Percentiles rank a stretch among this genome's conserved stretches.
Evolutionary conservation across 371 early-diverging fungal genomes (phyloP).

Genomic region (Dinochytrium kinnereticum): DNA sequence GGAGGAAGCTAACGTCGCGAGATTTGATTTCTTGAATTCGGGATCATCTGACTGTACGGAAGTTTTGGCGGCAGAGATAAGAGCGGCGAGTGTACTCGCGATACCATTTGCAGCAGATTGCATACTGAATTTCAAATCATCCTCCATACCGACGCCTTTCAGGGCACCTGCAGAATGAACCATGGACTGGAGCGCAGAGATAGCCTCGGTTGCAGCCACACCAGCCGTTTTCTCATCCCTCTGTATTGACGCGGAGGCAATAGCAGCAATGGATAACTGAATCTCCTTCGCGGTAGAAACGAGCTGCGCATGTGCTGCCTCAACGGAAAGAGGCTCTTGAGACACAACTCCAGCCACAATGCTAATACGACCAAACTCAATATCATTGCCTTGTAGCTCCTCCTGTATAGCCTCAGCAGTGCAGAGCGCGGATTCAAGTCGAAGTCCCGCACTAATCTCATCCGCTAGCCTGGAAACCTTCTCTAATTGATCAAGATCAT

Average conservation of each 20-base stretch:
- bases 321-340: not conserved
- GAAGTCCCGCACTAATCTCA: conserved; percentile 29
- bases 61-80: conserved; percentile 39
- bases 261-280: conserved; percentile 12
- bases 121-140: conserved; percentile 29
- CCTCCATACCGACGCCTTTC: conserved; percentile 21
- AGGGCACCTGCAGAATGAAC: conserved; percentile 31
- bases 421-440: conserved; percentile 16
- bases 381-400: not conserved
- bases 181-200: conserved; percentile 45
- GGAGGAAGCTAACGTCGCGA: conserved; percentile 17
- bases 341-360: not conserved
- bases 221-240: conserved; percentile 43
- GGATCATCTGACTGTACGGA: conserved; percentile 23
- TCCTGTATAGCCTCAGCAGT: conserved; percentile 19
- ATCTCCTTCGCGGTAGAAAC: conserved; percentile 9
- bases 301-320: conserved; percentile 12
- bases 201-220: conserved; percentile 49
- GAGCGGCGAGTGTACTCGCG: conserved; percentile 30
- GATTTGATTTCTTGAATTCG: not conserved
- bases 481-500: conserved; percentile 45
- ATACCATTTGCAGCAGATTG: conserved; percentile 41
- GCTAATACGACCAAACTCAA: not conserved
- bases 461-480: conserved; percentile 38
- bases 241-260: conserved; percentile 24